Evolutionary conservation across 192 early-diverging fungal species (phyloP).

Genomic region (Paraglomus brasilianum): DNA sequence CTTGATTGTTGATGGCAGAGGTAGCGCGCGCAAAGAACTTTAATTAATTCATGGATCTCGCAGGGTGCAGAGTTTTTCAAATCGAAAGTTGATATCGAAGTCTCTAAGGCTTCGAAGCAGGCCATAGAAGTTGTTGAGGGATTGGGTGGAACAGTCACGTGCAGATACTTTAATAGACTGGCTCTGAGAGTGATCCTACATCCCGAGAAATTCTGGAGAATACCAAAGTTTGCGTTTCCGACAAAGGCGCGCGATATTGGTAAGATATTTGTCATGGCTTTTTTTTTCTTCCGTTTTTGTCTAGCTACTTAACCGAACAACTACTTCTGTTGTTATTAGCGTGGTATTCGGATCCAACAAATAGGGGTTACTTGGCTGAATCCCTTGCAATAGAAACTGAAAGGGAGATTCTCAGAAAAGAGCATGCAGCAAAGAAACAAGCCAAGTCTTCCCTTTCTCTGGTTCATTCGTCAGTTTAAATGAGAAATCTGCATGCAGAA

Average conservation of each 20-base stretch:
- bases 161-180: conserved; percentile 76
- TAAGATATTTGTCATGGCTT: conserved; percentile 23
- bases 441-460: too few species aligned
- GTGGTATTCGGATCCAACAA: conserved; percentile 64
- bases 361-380: conserved; percentile 74
- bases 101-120: conserved; percentile 72
- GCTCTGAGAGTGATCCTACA: conserved; percentile 74
- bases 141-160: conserved; percentile 77
- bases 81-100: conserved; percentile 79
- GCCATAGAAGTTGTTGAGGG: conserved; percentile 82
- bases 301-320: background rate
- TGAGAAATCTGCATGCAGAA: too few species aligned
- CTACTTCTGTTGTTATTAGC: conserved; percentile 32
- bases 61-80: conserved; percentile 79
- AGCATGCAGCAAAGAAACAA: too few species aligned
- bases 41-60: background rate
- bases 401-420: conserved; percentile 16
- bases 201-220: conserved; percentile 74
- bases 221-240: conserved; percentile 69
- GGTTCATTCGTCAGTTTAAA: too few species aligned
- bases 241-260: conserved; percentile 61
- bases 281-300: conserved; percentile 22
- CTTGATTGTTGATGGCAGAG: background rate
- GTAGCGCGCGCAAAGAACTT: background rate
- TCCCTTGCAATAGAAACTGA: background rate